phyloP scores from a whole-genome alignment of 2,329 filamentous ascomycete genomes.

The Trichoderma guizhouense region DNA sequence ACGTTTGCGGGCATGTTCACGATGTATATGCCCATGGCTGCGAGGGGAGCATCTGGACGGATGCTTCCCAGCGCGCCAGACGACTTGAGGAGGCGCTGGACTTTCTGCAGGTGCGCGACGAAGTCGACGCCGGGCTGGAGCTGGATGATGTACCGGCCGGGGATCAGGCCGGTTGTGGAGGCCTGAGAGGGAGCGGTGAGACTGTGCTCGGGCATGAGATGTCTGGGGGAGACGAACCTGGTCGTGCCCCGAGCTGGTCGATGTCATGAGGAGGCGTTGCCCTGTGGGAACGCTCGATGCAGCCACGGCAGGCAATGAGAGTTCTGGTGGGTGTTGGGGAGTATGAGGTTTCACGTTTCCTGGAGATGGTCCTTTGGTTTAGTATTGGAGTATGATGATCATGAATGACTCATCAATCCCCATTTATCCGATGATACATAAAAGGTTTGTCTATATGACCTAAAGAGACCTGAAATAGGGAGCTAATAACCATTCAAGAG shows the following conservation, averaged over 20 bases:
- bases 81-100: too few relatives aligned
- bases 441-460: background rate
- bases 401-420: background rate
- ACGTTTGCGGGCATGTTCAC: too few relatives aligned
- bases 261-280: background rate
- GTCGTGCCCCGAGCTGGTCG: background rate
- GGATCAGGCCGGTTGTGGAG: background rate
- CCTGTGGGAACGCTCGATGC: background rate
- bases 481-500: background rate
- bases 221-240: background rate
- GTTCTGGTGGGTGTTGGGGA: background rate
- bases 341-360: background rate
- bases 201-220: background rate
- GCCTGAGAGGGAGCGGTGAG: background rate
- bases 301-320: background rate
- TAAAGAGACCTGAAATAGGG: background rate
- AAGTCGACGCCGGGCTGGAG: background rate
- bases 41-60: background rate
- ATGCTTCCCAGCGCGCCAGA: background rate
- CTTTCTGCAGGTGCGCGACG: background rate
- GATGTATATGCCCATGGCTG: background rate
- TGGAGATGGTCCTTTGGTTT: background rate
- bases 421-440: background rate
- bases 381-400: background rate
- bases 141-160: background rate